Conservation (phyloP, 140 eudicot species). For the Oenanthe javanica region DNA sequence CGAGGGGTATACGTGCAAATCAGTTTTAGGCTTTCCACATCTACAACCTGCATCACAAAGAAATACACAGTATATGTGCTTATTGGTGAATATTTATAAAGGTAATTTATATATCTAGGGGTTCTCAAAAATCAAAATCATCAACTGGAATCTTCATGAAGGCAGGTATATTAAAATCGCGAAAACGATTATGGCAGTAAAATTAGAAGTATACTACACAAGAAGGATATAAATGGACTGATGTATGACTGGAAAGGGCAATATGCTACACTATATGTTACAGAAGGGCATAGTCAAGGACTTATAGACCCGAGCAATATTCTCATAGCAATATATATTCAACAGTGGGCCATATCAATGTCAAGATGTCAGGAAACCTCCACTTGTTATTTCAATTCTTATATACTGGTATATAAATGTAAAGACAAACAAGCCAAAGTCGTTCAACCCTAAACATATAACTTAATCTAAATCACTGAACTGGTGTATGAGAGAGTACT, state of each 20-base stretch:
- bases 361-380: background rate
- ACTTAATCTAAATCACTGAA: background rate
- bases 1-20: conserved; percentile 56
- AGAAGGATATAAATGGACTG: too few relatives aligned
- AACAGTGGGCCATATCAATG: background rate
- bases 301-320: background rate
- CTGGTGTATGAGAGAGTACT: background rate
- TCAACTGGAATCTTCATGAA: background rate
- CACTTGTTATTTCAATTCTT: background rate
- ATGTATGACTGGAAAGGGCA: background rate
- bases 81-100: background rate
- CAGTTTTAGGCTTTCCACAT: conserved; percentile 41
- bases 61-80: background rate
- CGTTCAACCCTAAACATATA: background rate
- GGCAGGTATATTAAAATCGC: background rate
- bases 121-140: background rate
- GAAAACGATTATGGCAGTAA: background rate
- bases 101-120: background rate
- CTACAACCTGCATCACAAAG: conserved; percentile 52
- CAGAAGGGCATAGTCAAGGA: background rate
- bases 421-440: background rate
- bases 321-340: background rate
- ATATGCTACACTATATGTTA: background rate
- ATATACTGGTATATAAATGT: background rate
- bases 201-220: background rate